Base-by-base conservation (phyloP, 306 rosid genomes). In the Canavalia ensiformis region DNA sequence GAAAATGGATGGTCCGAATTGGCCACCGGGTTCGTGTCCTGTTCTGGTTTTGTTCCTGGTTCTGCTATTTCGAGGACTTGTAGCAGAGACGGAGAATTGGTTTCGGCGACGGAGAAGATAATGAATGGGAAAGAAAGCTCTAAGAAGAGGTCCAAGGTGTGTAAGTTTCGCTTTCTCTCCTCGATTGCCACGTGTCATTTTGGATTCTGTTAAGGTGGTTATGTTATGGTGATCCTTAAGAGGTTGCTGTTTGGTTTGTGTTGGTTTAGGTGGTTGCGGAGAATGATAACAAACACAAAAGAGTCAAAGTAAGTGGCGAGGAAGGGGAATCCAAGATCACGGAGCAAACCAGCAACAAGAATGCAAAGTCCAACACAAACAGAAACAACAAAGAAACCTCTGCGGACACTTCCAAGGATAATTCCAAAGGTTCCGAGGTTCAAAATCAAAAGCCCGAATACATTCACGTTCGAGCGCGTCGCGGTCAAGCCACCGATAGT, bases 401-500 rank as follows among this genome's bases (percentile, higher is more conserved):
- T 41, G 87, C 29, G 10, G 94, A 90, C 29, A 88, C 77, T 68
- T 92, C 92, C 0, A 91, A 88, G 77, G 98, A 87, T 18, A 91
- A 92, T 75, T 94, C 98, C 2, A 94, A 94, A 86, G 91, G 84
- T 2, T 92, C 91, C 1, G 97, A 94, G 82, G 88, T 83, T 88
- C 93, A 92, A 50, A 92, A 90, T 86, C 91, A 90, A 46, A 94
- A 92, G 86, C 88, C 87, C 2, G 98, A 91, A 69, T 94, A 91
- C 88, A 94, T 94, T 79, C 98, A 94, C 76, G 98, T 94, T 56
- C 86, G 98, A 47, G 97, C 98, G 0, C 92, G 98, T 34, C 95
- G 97, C 5, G 98, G 97, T 30, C 98, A 94, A 87, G 98, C 98
- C 78, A 94, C 98, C 12, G 98, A 94, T 84, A 94, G 97, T 83